Base-by-base conservation (phyloP, 208 protist species). In the Herpetomonas tarakana region DNA sequence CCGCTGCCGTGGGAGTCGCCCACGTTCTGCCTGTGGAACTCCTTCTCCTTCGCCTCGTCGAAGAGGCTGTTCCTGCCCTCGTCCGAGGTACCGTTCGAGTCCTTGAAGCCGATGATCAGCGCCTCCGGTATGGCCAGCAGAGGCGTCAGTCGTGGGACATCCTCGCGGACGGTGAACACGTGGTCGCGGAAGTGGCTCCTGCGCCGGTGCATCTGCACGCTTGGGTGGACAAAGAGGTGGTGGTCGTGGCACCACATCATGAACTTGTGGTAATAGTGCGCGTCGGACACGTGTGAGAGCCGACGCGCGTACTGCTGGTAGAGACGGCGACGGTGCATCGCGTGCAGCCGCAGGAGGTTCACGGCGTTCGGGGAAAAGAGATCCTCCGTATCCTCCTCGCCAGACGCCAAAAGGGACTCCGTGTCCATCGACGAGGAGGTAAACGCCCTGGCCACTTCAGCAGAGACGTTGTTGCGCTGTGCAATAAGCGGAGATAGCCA, bases 201-300 rank as follows among this genome's bases (percentile, higher is more conserved):
- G 0, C 60, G 63, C 14, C 83, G 71, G 2, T 59, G 35, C 52
- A 87, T 72, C 24, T 60, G 45, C 28, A 96, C 57, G 9, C 51
- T 52, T 0, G 90, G 84, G 62, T 96, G 86, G 6, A 96, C 56
- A 56, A 93, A 91, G n/a, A 93, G 52, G 55, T 76, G 55, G 14
- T 84, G 71, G 47, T 89, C 79, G 56, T 96, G 71, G 45, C 89
- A 96, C 86, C 89, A 96, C 86, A 93, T 92, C 74, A 96, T 80
- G 1, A 96, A 57, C 53, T 87, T 62, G 51, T 96, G 92, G 52
- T 75, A 88, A 21, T 80, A 72, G 53, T 92, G 85, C 12, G 71
- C 76, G 45, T 95, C 88, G 1, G 88, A 83, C 49, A 79, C 53
- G 28, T 76, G 55, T 9, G 78, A 84, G 11, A 95, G 78, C 16